phyloP scores from a whole-genome alignment of 2,329 filamentous ascomycete genomes.

The Sporothrix pallida region DNA sequence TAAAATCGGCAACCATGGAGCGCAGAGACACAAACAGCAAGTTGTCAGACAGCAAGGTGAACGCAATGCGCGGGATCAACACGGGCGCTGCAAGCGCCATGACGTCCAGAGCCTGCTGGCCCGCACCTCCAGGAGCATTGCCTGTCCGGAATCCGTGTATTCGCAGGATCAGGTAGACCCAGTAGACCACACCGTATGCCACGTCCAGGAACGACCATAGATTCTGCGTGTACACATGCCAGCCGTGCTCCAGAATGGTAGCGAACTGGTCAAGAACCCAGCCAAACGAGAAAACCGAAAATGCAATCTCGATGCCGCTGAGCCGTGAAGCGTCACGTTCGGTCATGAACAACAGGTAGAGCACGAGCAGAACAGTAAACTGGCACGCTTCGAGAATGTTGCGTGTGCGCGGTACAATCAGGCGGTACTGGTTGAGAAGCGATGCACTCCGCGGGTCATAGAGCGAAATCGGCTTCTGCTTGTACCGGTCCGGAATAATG shows the following conservation, averaged over 20 bases:
- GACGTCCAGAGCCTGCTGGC: conserved; percentile 75
- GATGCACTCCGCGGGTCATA: conserved; percentile 79
- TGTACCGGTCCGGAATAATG: conserved; percentile 85
- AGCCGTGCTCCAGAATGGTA: conserved; percentile 75
- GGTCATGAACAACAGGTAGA: conserved; percentile 77
- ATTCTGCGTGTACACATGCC: conserved; percentile 83
- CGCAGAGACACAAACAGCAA: conserved; percentile 80
- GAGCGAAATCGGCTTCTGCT: conserved; percentile 78
- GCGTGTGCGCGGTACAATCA: conserved; percentile 79
- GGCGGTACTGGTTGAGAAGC: conserved; percentile 80
- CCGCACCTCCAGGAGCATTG: conserved; percentile 50
- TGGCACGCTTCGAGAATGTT: conserved; percentile 77
- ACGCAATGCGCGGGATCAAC: conserved; percentile 77
- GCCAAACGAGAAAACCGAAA: conserved; percentile 75
- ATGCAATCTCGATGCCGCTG: conserved; percentile 66
- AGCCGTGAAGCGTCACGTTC: conserved; percentile 64
- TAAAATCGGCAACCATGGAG: conserved; percentile 86
- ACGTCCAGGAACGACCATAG: conserved; percentile 88
- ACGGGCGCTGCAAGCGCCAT: conserved; percentile 81
- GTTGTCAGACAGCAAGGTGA: conserved; percentile 83
- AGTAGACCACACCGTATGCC: conserved; percentile 74
- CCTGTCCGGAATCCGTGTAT: conserved; percentile 65
- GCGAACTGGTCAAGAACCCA: conserved; percentile 81
- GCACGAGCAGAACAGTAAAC: conserved; percentile 69
- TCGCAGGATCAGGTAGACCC: conserved; percentile 70